Percentiles rank a stretch among this genome's conserved stretches.
Conservation (phyloP, 2,329 filamentous ascomycete species). For the Neopestalotiopsis sp. region DNA sequence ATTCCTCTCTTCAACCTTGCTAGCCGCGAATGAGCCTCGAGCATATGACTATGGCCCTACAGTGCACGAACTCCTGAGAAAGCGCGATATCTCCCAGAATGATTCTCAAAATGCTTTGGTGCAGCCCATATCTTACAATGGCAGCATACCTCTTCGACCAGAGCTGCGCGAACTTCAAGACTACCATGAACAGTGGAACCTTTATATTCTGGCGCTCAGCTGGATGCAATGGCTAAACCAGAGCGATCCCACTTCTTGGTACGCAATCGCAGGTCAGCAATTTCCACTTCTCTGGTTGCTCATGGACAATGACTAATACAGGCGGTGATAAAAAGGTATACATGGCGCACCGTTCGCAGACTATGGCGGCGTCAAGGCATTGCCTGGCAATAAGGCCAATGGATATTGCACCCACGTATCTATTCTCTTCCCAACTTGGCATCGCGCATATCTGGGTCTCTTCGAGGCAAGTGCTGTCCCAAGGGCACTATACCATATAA, state of each 20-base stretch:
- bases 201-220: constrained; percentile 77
- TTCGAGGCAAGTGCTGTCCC: constrained; percentile 53
- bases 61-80: constrained; percentile 41
- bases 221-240: constrained; percentile 74
- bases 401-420: constrained; percentile 82
- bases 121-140: constrained; percentile 47
- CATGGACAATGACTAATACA: neutral
- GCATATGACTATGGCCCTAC: constrained; percentile 58
- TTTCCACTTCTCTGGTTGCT: constrained; percentile 16
- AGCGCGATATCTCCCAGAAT: constrained; percentile 42
- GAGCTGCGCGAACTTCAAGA: constrained; percentile 72
- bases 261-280: constrained; percentile 73
- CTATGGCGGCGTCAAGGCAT: constrained; percentile 58
- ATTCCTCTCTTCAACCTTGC: neutral
- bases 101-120: constrained; percentile 42
- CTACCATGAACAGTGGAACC: constrained; percentile 71
- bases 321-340: constrained; percentile 59
- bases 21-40: neutral
- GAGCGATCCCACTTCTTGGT: constrained; percentile 71
- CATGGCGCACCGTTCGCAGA: constrained; percentile 73
- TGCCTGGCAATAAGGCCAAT: constrained; percentile 55
- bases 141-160: constrained; percentile 53
- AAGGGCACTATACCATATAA: neutral
- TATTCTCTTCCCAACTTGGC: constrained; percentile 80
- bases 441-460: constrained; percentile 76